Evolutionary conservation across 2,329 filamentous ascomycete genomes (phyloP).

Genomic region (Nemania sp.): DNA sequence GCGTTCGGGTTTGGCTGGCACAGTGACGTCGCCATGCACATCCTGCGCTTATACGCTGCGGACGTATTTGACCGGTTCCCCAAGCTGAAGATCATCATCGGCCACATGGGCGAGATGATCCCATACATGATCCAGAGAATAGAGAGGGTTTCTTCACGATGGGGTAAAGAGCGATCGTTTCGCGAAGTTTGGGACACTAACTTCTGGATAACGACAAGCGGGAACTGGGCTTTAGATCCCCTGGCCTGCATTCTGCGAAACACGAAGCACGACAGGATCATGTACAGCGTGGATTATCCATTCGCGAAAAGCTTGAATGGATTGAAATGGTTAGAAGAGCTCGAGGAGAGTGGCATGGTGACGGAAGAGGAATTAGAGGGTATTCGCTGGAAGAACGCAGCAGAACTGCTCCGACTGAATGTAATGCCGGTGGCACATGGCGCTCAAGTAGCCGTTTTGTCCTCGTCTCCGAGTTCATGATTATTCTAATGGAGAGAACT

Average conservation of each 20-base stretch:
- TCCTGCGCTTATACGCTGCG: slow-evolving; percentile 36
- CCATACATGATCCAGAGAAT: slow-evolving; percentile 59
- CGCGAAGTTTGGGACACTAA: slow-evolving; percentile 58
- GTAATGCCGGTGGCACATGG: background rate
- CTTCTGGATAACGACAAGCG: slow-evolving; percentile 60
- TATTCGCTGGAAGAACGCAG: slow-evolving; percentile 24
- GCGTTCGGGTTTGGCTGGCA: slow-evolving; percentile 43
- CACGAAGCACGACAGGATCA: slow-evolving; percentile 52
- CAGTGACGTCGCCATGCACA: slow-evolving; percentile 41
- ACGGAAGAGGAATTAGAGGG: slow-evolving; percentile 50
- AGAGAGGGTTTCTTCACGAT: slow-evolving; percentile 5
- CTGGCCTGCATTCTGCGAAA: slow-evolving; percentile 49
- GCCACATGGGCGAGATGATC: slow-evolving; percentile 51
- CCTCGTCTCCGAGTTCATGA: background rate
- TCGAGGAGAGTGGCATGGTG: slow-evolving; percentile 54
- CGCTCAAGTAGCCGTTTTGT: background rate
- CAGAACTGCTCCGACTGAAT: slow-evolving; percentile 10
- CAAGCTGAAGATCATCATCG: slow-evolving; percentile 44
- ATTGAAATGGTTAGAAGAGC: slow-evolving; percentile 49
- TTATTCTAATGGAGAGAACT: no score
- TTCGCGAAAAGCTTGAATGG: slow-evolving; percentile 56
- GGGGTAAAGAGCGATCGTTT: slow-evolving; percentile 42
- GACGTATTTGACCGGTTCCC: slow-evolving; percentile 43
- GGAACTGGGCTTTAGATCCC: slow-evolving; percentile 53
- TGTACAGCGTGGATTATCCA: slow-evolving; percentile 63